A percentile compares a stretch with the other conserved stretches of the same genome.
Conservation (phyloP, 108 stramenopile species). For the Schizochytrium sp. region DNA sequence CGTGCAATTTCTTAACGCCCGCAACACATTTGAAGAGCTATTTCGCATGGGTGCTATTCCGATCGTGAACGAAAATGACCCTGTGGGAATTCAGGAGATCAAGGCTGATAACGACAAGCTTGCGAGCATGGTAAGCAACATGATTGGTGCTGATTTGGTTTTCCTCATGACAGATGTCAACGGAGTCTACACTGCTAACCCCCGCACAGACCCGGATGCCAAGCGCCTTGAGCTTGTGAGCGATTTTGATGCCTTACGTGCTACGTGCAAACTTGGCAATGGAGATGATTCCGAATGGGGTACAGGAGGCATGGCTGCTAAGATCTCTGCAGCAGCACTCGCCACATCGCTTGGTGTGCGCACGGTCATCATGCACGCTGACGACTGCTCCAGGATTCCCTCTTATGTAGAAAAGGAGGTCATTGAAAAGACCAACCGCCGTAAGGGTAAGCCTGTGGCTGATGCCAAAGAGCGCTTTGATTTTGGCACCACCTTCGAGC, state of each 20-base stretch:
- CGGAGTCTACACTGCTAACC: slow-evolving; percentile 57
- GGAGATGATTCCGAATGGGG: slow-evolving; percentile 61
- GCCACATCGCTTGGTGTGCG: slow-evolving; percentile 55
- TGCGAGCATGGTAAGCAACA: slow-evolving; percentile 53
- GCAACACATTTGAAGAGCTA: slow-evolving; percentile 25
- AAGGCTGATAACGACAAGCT: slow-evolving; percentile 61
- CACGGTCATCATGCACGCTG: slow-evolving; percentile 49
- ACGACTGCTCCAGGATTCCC: background rate
- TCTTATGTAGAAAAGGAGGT: background rate
- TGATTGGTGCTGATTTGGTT: slow-evolving; percentile 48
- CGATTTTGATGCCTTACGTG: background rate
- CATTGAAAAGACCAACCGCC: background rate
- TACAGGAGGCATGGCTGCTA: slow-evolving; percentile 58
- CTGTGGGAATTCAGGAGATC: slow-evolving; percentile 27
- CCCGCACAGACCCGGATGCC: background rate
- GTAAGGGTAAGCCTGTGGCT: background rate
- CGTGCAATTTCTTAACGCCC: slow-evolving; percentile 31
- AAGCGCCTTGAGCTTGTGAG: background rate
- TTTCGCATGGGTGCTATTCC: slow-evolving; percentile 19
- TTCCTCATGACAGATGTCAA: slow-evolving; percentile 62
- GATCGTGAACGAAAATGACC: slow-evolving; percentile 61
- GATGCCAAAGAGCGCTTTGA: background rate
- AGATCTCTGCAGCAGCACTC: slow-evolving; percentile 43
- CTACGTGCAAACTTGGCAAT: slow-evolving; percentile 10
- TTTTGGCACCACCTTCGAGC: slow-evolving; percentile 54